Base-by-base conservation (phyloP, 2,329 filamentous ascomycete genomes). In the Aspergillus sp. region DNA sequence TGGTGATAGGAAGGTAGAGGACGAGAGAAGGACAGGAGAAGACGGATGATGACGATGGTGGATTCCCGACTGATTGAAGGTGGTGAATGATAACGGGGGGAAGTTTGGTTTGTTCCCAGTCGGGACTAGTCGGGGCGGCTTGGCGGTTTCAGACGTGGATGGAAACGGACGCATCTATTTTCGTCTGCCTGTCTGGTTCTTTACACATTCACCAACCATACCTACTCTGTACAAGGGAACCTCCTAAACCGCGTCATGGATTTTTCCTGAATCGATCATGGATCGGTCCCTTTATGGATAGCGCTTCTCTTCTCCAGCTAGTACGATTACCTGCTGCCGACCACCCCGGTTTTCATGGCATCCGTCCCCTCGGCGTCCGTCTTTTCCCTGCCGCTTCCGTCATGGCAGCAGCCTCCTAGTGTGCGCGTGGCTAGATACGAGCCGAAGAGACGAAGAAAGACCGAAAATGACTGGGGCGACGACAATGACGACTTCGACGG, bases 301-400 rank as follows among this genome's bases (percentile, higher is more conserved):
- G 23, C 45, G 25, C 45, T 45, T 32, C 47, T 42, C 58, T n/a
- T 17, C 14, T n/a, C 34, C 34, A 36, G 46, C 34, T 41, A 48
- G 20, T 14, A 10, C 32, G 41, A 38, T 32, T 21, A 43, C 31
- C 38, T 19, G 19, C 21, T 42, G 41, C 41, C 38, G 46, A 16
- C 48, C 23, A 25, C 21, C 31, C 44, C 46, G 45, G 19, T 19
- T 45, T 60, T 55, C 52, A 71, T 71, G 68, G 65, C 65, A 49
- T 60, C 60, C 50, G 49, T 54, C 45, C 65, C 65, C 49, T 64
- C 64, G 31, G 65, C 69, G 44, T 71, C 70, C 9, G 58, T 60
- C 20, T 75, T 74, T 56, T 69, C 70, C 20, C 60, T 74, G 52
- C 72, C 72, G 45, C 63, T 75, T 23, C 62, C 67, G 6, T 54